Evolutionary conservation across 164 flowering plant species (phyloP), one percentile per base, ranked within the genome.

Genomic region (Saururus chinensis): DNA sequence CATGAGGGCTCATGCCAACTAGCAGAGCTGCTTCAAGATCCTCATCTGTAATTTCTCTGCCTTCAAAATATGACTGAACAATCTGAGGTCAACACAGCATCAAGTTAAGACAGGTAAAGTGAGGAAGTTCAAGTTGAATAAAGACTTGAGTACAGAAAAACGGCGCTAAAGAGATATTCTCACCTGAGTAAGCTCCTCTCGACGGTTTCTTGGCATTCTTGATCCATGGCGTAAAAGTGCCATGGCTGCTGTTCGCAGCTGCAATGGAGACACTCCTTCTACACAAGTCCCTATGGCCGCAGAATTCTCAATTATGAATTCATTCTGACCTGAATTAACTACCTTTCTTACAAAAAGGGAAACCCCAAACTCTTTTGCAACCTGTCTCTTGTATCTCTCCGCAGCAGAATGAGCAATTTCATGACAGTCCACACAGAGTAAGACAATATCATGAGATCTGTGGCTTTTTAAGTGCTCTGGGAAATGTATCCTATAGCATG

Each of bases 381-480:
- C 68, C 56, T 75, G 71, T 70, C 65, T 83, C 68, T 95, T 95
- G 66, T 88, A 75, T 74, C 78, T 95, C 75, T 95, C 99, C 60
- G 99, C 96, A 65, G 95, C 92, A 70, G 87, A 78, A 81, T 95
- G 99, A 63, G 99, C 99, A 68, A 84, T 67, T 77, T 95, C 99
- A 73, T 95, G 99, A 64, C 99, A 95, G 64, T 90, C 97, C 77
- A 95, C 97, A 73, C 99, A 91, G 51, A 95, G 80, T 24, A 95
- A 79, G 73, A 95, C 99, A 68, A 95, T 95, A 75, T 95, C 99
- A 82, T 95, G 99, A 74, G 99, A 95, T 22, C 97, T 84, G 59
- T 95, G 99, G 63, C 99, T 95, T 76, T 95, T 95, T 73, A 95
- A 73, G 75, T 87, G 97, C 84, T 95, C 97, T 4, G 99, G 99